Evolutionary conservation across 1,139 yeast species (phyloP).

Genomic region (Saccharomyces hybrid): DNA sequence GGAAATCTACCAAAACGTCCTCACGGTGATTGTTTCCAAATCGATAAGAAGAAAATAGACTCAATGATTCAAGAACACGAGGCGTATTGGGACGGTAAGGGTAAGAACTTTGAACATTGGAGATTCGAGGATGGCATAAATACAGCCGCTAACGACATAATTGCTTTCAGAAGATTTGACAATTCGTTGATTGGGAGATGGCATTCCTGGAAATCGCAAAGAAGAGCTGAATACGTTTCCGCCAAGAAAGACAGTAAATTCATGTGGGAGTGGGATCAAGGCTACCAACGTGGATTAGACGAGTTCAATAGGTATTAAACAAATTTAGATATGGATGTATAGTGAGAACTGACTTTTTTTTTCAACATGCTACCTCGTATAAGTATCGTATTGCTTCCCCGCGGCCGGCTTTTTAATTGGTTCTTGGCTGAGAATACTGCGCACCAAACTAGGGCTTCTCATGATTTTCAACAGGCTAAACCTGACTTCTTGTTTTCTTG

Average conservation of each 20-base stretch:
- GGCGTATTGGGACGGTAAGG: constrained; percentile 57
- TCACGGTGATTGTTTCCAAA: constrained; percentile 34
- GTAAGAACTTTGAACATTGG: constrained; percentile 69
- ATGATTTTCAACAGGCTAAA: too few relatives aligned
- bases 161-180: constrained; percentile 57
- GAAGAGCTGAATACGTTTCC: constrained; percentile 51
- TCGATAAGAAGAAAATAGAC: constrained; percentile 40
- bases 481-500: too few relatives aligned
- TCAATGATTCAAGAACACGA: constrained; percentile 43
- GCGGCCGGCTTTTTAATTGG: too few relatives aligned
- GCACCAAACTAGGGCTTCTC: too few relatives aligned
- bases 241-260: constrained; percentile 48
- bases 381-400: not conserved
- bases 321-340: not conserved
- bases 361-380: not conserved
- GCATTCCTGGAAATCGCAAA: constrained; percentile 54
- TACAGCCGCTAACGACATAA: constrained; percentile 67
- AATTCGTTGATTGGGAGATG: constrained; percentile 69
- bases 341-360: not conserved
- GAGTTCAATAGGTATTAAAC: constrained; percentile 15
- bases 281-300: constrained; percentile 56
- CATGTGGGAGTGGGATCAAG: constrained; percentile 87
- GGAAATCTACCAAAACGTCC: constrained; percentile 46
- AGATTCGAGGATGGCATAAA: constrained; percentile 70
- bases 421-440: too few relatives aligned